phyloP scores from a whole-genome alignment of 768 basidiomycete species.

The Pleurotus djamor region DNA sequence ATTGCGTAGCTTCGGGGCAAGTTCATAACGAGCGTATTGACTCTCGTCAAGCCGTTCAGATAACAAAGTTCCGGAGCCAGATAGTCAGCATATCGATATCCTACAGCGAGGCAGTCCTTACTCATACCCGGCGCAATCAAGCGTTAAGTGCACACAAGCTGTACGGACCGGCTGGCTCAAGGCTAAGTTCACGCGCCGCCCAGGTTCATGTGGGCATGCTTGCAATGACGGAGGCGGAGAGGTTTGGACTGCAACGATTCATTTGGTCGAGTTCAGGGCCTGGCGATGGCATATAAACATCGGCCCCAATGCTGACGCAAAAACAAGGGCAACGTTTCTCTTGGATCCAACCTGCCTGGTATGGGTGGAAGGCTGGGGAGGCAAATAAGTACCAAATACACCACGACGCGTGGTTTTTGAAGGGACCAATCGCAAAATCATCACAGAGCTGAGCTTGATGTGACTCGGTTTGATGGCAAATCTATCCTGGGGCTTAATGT shows the following conservation, averaged over 20 bases:
- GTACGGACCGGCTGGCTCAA: neutral
- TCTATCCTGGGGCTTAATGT: neutral
- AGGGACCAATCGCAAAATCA: neutral
- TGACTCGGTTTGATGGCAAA: neutral
- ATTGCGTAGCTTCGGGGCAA: slow-evolving; percentile 2
- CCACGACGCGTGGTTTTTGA: neutral
- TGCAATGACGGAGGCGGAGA: too few species aligned
- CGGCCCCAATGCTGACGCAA: slow-evolving; percentile 2
- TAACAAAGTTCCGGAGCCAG: slow-evolving; percentile 5
- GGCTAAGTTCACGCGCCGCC: too few species aligned
- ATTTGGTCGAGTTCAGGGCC: neutral
- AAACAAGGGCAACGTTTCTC: neutral
- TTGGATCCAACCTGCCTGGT: slow-evolving; percentile 5
- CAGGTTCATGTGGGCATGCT: too few species aligned
- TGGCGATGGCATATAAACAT: neutral
- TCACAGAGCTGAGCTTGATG: neutral
- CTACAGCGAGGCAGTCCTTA: neutral
- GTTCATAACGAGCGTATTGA: neutral
- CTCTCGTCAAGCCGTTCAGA: neutral
- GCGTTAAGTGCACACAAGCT: neutral
- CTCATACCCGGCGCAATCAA: neutral
- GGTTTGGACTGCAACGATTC: neutral
- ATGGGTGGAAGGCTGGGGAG: neutral
- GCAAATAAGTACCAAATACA: neutral
- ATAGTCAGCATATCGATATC: neutral